These are phyloP conservation scores for Lactuca saligna DNA, from an alignment of 129 eudicot species.

Conservation along the genomic window DNA sequence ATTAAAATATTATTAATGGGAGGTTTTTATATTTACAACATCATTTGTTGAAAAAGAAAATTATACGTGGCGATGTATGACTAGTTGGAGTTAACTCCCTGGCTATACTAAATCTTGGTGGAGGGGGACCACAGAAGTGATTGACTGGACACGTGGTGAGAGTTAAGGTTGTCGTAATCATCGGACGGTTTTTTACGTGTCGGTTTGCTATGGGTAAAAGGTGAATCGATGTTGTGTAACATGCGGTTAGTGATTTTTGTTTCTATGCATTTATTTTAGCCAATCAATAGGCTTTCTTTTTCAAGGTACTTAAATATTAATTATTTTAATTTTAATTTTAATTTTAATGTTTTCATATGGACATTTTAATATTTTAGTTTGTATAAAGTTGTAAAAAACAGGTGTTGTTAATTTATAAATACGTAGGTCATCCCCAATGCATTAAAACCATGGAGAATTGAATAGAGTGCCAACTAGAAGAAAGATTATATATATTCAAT, in stretches of 20 bases:
- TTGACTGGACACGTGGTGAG: slow-evolving; percentile 31
- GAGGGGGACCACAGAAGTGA: slow-evolving; percentile 25
- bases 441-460: too few relatives aligned
- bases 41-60: background rate
- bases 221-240: slow-evolving; percentile 21
- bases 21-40: background rate
- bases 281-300: slow-evolving; percentile 3
- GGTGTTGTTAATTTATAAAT: too few relatives aligned
- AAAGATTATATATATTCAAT: too few relatives aligned
- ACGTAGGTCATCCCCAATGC: too few relatives aligned
- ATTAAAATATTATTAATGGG: too few relatives aligned
- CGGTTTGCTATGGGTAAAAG: slow-evolving; percentile 8
- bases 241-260: slow-evolving; percentile 20
- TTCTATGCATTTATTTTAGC: background rate
- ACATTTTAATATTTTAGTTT: background rate
- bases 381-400: too few relatives aligned
- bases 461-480: too few relatives aligned
- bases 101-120: slow-evolving; percentile 30
- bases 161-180: slow-evolving; percentile 28
- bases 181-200: slow-evolving; percentile 29
- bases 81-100: slow-evolving; percentile 11
- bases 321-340: background rate
- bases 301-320: background rate
- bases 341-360: background rate
- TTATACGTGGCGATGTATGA: slow-evolving; percentile 21